phyloP scores from a whole-genome alignment of 495 filamentous ascomycete species.

The Poronia punctata region DNA sequence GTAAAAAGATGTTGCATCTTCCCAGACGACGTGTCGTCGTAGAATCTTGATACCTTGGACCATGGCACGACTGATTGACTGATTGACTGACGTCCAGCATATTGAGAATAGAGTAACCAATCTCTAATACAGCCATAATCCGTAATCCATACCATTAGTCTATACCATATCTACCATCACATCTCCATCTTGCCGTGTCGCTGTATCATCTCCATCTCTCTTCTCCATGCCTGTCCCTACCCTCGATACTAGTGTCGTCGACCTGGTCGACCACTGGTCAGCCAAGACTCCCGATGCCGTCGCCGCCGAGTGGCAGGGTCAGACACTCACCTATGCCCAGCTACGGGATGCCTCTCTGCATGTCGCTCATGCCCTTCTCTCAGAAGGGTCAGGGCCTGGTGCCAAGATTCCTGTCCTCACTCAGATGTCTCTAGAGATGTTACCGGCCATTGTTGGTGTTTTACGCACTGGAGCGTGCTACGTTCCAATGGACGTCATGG shows the following conservation, averaged over 20 bases:
- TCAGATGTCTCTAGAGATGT: conserved; percentile 10
- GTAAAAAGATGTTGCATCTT: too few relatives aligned
- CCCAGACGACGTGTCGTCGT: too few relatives aligned
- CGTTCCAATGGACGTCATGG: conserved; percentile 21
- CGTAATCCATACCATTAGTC: too few relatives aligned
- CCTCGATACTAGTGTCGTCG: background rate
- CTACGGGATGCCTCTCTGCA: background rate
- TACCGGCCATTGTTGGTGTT: conserved; percentile 14
- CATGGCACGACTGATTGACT: too few relatives aligned
- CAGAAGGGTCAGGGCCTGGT: too few relatives aligned
- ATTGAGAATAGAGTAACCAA: too few relatives aligned
- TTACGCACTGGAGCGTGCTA: conserved; percentile 19
- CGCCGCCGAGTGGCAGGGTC: background rate
- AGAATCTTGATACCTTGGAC: too few relatives aligned
- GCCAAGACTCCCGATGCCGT: background rate
- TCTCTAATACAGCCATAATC: too few relatives aligned
- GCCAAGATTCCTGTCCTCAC: conserved; percentile 7
- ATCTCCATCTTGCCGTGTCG: too few relatives aligned
- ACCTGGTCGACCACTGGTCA: background rate
- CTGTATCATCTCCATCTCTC: too few relatives aligned
- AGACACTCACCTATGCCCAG: background rate
- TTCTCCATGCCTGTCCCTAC: background rate
- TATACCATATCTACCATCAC: too few relatives aligned
- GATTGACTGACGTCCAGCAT: too few relatives aligned
- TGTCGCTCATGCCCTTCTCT: background rate